These are phyloP conservation scores for Hypoxylon perforatum DNA, from an alignment of 495 filamentous ascomycete species.

Conservation along the genomic window DNA sequence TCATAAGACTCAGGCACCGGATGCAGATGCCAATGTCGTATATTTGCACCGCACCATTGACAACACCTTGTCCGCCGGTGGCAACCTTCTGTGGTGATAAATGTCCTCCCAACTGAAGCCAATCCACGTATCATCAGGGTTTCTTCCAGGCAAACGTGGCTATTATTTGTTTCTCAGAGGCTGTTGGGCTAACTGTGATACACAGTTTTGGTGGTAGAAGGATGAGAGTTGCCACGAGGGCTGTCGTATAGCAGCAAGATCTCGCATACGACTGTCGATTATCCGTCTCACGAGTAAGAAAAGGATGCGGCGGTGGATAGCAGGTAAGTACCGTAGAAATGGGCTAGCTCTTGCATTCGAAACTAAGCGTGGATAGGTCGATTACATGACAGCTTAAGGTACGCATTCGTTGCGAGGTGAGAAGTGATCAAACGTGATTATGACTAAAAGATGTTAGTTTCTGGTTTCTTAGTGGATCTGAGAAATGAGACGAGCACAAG, in stretches of 20 bases:
- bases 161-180: slow-evolving; percentile 3
- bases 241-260: slow-evolving; percentile 26
- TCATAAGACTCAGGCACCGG: slow-evolving; percentile 10
- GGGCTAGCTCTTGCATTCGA: slow-evolving; percentile 15
- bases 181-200: slow-evolving; percentile 3
- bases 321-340: slow-evolving; percentile 24
- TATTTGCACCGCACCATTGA: slow-evolving; percentile 4
- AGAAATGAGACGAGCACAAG: neutral
- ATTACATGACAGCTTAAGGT: slow-evolving; percentile 17
- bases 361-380: slow-evolving; percentile 7
- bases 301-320: slow-evolving; percentile 19
- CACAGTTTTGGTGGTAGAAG: slow-evolving; percentile 11
- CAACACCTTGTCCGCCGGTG: slow-evolving; percentile 11
- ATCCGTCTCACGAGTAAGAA: slow-evolving; percentile 20
- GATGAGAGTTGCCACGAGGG: slow-evolving; percentile 15
- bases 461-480: slow-evolving; percentile 18
- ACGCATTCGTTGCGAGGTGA: neutral
- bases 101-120: slow-evolving; percentile 4
- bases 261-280: slow-evolving; percentile 15
- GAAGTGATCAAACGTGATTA: slow-evolving; percentile 17
- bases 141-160: neutral
- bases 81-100: slow-evolving; percentile 17
- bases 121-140: slow-evolving; percentile 29
- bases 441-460: neutral
- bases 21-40: slow-evolving; percentile 4